Evolutionary conservation across 2,329 filamentous ascomycete genomes (phyloP), one percentile per base, ranked within the genome.

Genomic region (Claviceps purpurea): DNA sequence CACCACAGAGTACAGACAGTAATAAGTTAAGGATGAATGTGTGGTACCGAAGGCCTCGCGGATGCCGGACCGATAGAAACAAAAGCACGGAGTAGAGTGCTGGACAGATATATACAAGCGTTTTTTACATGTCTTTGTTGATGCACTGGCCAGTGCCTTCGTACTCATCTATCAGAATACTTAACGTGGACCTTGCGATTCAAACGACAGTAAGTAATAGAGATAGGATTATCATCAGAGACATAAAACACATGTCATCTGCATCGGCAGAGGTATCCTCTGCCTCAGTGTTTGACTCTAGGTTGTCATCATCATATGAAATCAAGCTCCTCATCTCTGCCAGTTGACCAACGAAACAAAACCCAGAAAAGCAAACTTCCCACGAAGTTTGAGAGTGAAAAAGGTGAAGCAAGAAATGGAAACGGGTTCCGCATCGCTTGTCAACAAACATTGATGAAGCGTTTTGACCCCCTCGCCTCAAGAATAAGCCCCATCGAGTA

Each of bases 401-500:
- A 50, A 49, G 45, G 62, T 11, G 24, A 34, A 59, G 52, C 30
- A 11, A 60, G 55, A 52, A 50, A 49, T 45, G 63, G 13, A 8
- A 34, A 59, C 53, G 39, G 2, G 3, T 22, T 14, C 50, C 54
- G 57, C 55, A 60, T 59, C 58, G 55, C 43, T 34, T 47, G 44
- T 50, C 53, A 50, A 45, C 30, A 48, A 49, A 22, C 7, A 20
- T n/a, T n/a, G 54, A 56, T 50, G 52, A 52, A 42, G 51, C 59
- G 56, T 42, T n/a, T 50, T 55, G 51, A 70, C 72, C 86, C 85
- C 86, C 89, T 95, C 89, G 90, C 86, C 79, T 89, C 91, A 86
- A 96, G 89, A 96, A 95, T 97, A 89, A 96, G 91, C 91, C 91
- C 91, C 91, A 95, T 97, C 89, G 90, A 95, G 91, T 97, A 94